Evolutionary conservation across 164 flowering plant species (phyloP).

Genomic region (Nymphaea colorata): DNA sequence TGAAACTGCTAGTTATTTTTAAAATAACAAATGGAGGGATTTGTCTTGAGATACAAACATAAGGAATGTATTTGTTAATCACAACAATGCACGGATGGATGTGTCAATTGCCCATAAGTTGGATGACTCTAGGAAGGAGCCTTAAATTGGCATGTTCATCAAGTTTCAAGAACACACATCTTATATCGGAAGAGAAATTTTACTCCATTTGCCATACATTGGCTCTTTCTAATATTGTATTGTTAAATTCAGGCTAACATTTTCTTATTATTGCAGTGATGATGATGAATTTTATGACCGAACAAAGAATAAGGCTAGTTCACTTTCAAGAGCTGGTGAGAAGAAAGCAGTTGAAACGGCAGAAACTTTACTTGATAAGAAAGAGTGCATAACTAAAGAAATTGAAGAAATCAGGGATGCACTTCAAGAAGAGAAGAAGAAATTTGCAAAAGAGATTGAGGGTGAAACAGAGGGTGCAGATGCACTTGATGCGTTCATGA

Average conservation of each 20-base stretch:
- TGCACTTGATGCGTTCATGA: conserved; percentile 91
- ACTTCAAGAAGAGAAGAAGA: conserved; percentile 42
- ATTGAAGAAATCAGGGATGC: conserved; percentile 46
- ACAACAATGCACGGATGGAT: too few relatives aligned
- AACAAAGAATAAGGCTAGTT: conserved; percentile 32
- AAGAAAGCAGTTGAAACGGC: conserved; percentile 69
- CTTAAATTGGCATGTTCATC: too few relatives aligned
- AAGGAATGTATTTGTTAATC: too few relatives aligned
- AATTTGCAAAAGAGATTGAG: conserved; percentile 23
- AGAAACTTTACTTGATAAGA: conserved; percentile 89
- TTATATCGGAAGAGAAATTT: neutral
- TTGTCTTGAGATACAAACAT: too few relatives aligned
- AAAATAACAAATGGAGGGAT: too few relatives aligned
- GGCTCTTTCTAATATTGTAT: neutral
- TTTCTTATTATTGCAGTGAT: conserved; percentile 36
- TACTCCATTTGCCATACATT: neutral
- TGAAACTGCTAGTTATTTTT: too few relatives aligned
- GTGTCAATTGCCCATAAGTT: too few relatives aligned
- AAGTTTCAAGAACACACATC: too few relatives aligned
- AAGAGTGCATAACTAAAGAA: conserved; percentile 54
- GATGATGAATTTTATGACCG: conserved; percentile 98
- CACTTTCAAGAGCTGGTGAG: conserved; percentile 27
- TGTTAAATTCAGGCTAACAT: neutral
- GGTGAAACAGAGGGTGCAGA: conserved; percentile 46
- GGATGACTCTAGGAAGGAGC: too few relatives aligned